Conservation (phyloP, 139 green algal species). For the Micractinium conductrix region DNA sequence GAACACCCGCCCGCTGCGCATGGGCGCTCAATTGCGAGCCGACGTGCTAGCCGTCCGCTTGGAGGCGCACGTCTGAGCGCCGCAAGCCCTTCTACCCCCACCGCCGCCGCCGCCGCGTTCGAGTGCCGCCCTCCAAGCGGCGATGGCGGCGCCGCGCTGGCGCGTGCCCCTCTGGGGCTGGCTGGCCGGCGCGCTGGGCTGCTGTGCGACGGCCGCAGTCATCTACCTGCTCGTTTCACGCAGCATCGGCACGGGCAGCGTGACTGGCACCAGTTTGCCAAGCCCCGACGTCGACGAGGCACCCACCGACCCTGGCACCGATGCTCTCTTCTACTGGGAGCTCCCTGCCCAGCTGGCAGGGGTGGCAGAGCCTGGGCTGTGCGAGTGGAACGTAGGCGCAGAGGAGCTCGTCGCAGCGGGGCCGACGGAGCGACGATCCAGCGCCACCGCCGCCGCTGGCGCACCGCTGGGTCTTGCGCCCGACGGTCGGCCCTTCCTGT, state of each 20-base stretch:
- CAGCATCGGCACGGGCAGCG: not conserved
- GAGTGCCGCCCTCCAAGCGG: too few relatives aligned
- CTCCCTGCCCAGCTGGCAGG: not conserved
- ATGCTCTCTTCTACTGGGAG: not conserved
- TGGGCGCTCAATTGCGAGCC: too few relatives aligned
- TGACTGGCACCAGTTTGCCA: not conserved
- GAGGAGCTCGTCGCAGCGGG: not conserved
- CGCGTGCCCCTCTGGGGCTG: too few relatives aligned
- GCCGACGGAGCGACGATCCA: not conserved
- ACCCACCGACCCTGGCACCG: not conserved
- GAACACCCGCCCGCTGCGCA: too few relatives aligned
- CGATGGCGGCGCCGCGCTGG: too few relatives aligned
- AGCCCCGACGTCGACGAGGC: not conserved
- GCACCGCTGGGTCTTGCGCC: not conserved
- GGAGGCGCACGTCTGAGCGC: too few relatives aligned
- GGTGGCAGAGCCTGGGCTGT: not conserved
- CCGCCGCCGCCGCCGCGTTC: too few relatives aligned
- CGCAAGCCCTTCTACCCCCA: too few relatives aligned
- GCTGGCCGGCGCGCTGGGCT: too few relatives aligned
- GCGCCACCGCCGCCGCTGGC: not conserved
- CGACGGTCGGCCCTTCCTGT: not conserved
- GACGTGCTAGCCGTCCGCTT: too few relatives aligned
- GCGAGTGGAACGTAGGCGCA: not conserved
- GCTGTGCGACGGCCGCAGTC: too few relatives aligned
- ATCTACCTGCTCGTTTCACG: not conserved